Evolutionary conservation across 176 grass and related monocot species (phyloP), one percentile per base, ranked within the genome.

Genomic region (Paspalum vaginatum): DNA sequence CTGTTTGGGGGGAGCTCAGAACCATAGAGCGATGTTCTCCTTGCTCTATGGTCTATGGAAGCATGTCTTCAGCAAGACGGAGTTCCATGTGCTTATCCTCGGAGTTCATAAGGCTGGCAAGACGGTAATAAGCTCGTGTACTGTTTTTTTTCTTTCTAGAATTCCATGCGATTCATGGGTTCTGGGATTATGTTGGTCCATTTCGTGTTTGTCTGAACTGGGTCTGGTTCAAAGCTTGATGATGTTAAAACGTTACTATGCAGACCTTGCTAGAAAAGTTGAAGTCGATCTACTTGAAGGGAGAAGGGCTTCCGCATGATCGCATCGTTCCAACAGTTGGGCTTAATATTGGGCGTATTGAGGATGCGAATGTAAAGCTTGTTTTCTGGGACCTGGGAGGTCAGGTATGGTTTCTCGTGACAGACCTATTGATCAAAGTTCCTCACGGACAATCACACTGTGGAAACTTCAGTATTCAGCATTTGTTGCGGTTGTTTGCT

Each of bases 341-440:
- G 47, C 91, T 99, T 79, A 99, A 99, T 53, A 96, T 99, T 76
- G 92, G 93, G 44, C 91, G 97, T 24, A 86, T 99, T 91, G 97
- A 99, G 85, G 90, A 91, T 85, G 62, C 85, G 45, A 91, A 97
- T 87, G 91, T 89, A 24, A 97, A 99, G 49, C 88, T 99, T 80
- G 91, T 99, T 42, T 93, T 99, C 88, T 99, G 97, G 97, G 97
- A 99, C 80, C 86, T 99, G 69, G 97, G 97, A 93, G 97, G 97
- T 76, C 97, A 99, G 97, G 97, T 99, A 79, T 70, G 84, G 58
- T 81, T 78, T 61, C 72, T 81, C 22, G 3, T 71, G 45, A 3
- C 25, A 5, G 60, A 59, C 11, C 49, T 77, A 46, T 56, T 32
- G 26, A 27, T 41, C 61, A 62, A 20, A 53, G 4, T 54, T 84